Evolutionary conservation across 108 stramenopile genomes (phyloP).

Genomic region (Nannochloropsis gaditana): DNA sequence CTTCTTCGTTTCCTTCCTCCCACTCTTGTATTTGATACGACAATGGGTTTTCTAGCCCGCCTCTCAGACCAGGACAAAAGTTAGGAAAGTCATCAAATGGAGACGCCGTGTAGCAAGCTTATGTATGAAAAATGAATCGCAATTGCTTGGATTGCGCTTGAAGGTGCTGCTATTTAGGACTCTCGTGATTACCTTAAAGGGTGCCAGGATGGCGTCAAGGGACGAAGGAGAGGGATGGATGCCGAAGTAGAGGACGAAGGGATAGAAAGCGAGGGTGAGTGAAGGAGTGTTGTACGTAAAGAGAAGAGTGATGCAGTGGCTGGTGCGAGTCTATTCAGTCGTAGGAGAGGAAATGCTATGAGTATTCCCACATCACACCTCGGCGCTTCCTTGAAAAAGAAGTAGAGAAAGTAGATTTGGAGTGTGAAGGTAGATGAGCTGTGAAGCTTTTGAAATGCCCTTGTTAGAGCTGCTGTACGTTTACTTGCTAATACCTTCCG

Average conservation of each 20-base stretch:
- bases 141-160: too few species aligned
- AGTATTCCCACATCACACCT: neutral
- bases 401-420: too few species aligned
- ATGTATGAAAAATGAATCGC: neutral
- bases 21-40: constrained; percentile 40
- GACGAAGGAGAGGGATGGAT: neutral
- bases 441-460: too few species aligned
- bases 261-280: neutral
- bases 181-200: neutral
- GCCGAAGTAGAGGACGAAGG: neutral
- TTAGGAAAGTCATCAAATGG: neutral
- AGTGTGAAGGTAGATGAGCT: too few species aligned
- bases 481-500: too few species aligned
- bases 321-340: neutral
- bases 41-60: constrained; percentile 38
- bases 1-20: constrained; percentile 39
- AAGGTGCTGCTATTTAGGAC: too few species aligned
- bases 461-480: too few species aligned
- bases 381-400: neutral
- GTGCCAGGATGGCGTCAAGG: neutral
- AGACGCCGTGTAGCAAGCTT: neutral
- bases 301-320: neutral
- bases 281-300: neutral
- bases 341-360: neutral
- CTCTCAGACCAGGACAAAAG: neutral